phyloP scores from a whole-genome alignment of 352 stramenopile species.

The Thalassiosira oceanica region DNA sequence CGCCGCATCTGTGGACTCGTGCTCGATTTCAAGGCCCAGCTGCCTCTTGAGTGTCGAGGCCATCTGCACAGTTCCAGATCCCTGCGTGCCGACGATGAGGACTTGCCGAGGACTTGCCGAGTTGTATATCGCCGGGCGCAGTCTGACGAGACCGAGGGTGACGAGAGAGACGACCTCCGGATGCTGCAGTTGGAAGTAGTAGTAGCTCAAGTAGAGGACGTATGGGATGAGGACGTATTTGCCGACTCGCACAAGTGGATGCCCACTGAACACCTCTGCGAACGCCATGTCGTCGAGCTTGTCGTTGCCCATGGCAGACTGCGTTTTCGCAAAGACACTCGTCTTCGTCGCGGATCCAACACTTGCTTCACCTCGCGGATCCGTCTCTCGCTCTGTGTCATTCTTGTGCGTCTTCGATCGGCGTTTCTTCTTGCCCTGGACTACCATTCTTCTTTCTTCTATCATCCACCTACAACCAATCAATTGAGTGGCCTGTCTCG shows the following conservation, averaged over 20 bases:
- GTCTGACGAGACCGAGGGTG: slow-evolving; percentile 2
- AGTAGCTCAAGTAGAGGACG: slow-evolving; percentile 27
- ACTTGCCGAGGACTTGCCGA: slow-evolving; percentile 48
- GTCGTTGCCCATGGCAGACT: slow-evolving; percentile 5
- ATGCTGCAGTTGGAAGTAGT: slow-evolving; percentile 34
- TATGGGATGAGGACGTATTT: slow-evolving; percentile 40
- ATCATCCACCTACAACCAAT: no score
- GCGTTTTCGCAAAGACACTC: not conserved
- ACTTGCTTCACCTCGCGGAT: no score
- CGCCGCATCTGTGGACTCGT: slow-evolving; percentile 58
- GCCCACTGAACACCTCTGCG: slow-evolving; percentile 23
- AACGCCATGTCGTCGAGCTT: slow-evolving; percentile 28
- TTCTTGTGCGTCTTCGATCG: no score
- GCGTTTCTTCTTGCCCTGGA: no score
- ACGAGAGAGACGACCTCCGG: slow-evolving; percentile 26
- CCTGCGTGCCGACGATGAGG: slow-evolving; percentile 59
- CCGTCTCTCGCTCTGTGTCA: no score
- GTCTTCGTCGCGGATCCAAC: no score
- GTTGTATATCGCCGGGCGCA: slow-evolving; percentile 23
- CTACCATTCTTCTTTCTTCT: no score
- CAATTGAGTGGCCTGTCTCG: no score
- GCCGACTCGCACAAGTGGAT: slow-evolving; percentile 36
- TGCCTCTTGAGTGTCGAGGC: slow-evolving; percentile 22
- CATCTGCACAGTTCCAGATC: slow-evolving; percentile 45
- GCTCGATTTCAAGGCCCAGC: slow-evolving; percentile 62